Conservation (phyloP, 306 rosid species). For the Quercus engelmannii region DNA sequence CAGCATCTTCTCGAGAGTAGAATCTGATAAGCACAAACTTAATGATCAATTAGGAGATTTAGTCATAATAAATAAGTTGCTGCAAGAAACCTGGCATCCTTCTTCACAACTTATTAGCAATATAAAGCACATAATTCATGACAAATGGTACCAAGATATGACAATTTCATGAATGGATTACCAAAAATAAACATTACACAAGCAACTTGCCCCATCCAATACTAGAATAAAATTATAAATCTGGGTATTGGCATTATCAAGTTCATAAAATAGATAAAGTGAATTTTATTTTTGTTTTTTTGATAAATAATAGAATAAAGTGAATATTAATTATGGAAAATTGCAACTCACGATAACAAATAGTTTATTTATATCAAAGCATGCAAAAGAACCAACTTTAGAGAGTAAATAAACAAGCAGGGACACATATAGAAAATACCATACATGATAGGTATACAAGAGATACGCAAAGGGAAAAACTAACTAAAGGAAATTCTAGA, state of each 20-base stretch:
- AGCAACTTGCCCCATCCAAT: not conserved
- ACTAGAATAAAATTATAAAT: not conserved
- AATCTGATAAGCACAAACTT: conserved; percentile 34
- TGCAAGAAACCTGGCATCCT: not conserved
- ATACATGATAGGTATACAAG: not conserved
- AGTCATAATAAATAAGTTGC: not conserved
- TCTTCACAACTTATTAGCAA: conserved; percentile 1
- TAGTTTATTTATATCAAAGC: not conserved
- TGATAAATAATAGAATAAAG: not conserved
- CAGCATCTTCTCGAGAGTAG: conserved; percentile 93
- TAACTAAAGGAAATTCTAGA: not conserved
- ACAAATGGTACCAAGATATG: not conserved
- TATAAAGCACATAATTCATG: not conserved
- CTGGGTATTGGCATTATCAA: not conserved
- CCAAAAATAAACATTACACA: not conserved
- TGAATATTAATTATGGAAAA: not conserved
- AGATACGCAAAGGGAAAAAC: not conserved
- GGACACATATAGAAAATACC: not conserved
- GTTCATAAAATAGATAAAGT: not conserved
- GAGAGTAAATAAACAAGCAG: not conserved
- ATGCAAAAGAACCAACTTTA: not conserved
- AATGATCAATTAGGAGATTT: conserved; percentile 1
- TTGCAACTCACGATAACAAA: not conserved
- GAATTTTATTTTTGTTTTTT: not conserved
- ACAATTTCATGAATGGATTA: not conserved